These are phyloP conservation scores for Tolypocladium amazonense DNA, from an alignment of 2,329 filamentous ascomycete species.

Conservation along the genomic window DNA sequence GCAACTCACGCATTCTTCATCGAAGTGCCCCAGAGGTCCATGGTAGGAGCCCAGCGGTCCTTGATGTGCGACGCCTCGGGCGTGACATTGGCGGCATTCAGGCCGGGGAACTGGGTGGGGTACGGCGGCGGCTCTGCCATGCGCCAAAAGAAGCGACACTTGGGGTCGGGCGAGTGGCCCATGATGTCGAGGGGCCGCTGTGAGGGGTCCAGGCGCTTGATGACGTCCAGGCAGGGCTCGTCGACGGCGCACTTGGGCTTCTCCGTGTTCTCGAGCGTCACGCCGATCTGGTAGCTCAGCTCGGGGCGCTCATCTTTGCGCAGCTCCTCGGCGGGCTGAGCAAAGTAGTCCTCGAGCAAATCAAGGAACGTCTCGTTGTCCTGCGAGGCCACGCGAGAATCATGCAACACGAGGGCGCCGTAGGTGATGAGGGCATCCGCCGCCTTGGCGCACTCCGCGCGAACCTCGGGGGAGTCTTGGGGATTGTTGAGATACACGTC, in stretches of 20 bases:
- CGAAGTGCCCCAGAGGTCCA: conserved; percentile 47
- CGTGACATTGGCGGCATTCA: conserved; percentile 45
- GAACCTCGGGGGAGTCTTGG: conserved; percentile 29
- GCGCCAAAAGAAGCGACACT: conserved; percentile 54
- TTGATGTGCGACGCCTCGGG: conserved; percentile 38
- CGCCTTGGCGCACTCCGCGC: conserved; percentile 41
- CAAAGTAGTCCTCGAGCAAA: conserved; percentile 55
- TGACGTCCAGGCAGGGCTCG: conserved; percentile 48
- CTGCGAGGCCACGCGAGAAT: conserved; percentile 43
- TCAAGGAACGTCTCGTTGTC: conserved; percentile 49
- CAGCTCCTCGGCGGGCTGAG: conserved; percentile 38
- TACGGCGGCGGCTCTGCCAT: conserved; percentile 45
- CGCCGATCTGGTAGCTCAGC: conserved; percentile 49
- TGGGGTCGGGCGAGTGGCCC: conserved; percentile 47
- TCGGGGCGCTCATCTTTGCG: conserved; percentile 43
- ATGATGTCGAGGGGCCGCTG: conserved; percentile 48
- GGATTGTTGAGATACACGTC: conserved; percentile 41
- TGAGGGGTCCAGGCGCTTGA: conserved; percentile 39
- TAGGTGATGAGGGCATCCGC: conserved; percentile 48
- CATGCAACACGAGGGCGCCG: conserved; percentile 49
- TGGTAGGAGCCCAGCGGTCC: conserved; percentile 40
- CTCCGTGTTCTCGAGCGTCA: conserved; percentile 53
- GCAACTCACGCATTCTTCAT: conserved; percentile 49
- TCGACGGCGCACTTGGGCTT: conserved; percentile 54
- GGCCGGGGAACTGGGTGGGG: conserved; percentile 40